Base-by-base conservation (phyloP, 805 yeast species). In the Scheffersomyces stipitis region DNA sequence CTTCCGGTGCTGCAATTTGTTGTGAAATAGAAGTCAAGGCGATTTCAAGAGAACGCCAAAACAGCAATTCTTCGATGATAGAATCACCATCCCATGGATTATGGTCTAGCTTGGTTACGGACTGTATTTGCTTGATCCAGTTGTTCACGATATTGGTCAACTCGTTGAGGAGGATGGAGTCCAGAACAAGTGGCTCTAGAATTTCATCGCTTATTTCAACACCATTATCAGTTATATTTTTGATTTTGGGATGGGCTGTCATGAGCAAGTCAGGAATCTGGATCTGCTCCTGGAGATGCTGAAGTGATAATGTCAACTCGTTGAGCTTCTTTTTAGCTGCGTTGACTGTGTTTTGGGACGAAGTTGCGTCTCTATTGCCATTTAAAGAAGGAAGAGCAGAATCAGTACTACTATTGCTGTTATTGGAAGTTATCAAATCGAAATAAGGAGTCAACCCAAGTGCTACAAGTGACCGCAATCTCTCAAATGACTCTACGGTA, bases 21-120 rank as follows among this genome's bases (percentile, higher is more conserved):
- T 67, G 65, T 36, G 76, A 75, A 1, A 86, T 69, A 1, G 79
- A 63, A 2, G 48, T 39, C 29, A 90, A 63, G 0, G 86, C 81
- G 2, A 60, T 52, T 48, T 86, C 91, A 66, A 86, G 69, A 0
- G 87, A 75, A 6, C 67, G 62, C 97, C 97, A 90, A 46, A 85
- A 89, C 31, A 72, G 76, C 3, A 84, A 68, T 50, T 90, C 97
- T 28, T 83, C 88, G 1, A 60, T 46, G 3, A 68, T 46, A 0
- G 79, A 63, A 0, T 78, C 61, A 2, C 86, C 88, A 18, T 74
- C 79, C 0, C 60, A 41, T 0, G 84, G 77, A 18, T 75, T 75
- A 30, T 80, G 75, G 9, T 73, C 57, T 16, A 81, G 49, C 16
- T 65, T 64, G 0, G 88, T 76, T 4, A 87, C 64, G 1, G 69